Evolutionary conservation across 2,329 filamentous ascomycete genomes (phyloP).

Genomic region (Parastagonospora nodorum): DNA sequence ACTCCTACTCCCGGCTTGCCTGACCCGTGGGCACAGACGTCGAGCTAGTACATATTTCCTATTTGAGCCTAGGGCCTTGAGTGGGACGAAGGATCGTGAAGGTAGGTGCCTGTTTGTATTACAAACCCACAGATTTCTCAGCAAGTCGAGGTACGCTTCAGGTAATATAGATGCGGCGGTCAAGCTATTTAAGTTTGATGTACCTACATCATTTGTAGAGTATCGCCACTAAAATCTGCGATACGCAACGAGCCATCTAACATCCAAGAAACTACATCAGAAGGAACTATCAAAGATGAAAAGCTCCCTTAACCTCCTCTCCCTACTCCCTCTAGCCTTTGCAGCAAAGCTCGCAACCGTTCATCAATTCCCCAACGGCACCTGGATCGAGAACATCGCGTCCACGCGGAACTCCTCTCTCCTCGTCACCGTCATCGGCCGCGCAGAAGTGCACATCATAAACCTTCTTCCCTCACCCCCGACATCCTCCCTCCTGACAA

Average conservation of each 20-base stretch:
- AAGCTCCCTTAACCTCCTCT: not conserved
- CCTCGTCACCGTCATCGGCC: constrained; percentile 40
- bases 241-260: not conserved
- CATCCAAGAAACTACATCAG: no score
- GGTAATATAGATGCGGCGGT: no score
- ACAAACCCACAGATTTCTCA: no score
- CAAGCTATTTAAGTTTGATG: no score
- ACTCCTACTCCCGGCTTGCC: not conserved
- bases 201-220: no score
- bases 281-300: no score
- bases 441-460: constrained; percentile 42
- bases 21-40: not conserved
- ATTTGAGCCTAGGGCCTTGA: not conserved
- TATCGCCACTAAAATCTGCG: not conserved
- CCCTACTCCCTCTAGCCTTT: constrained; percentile 1
- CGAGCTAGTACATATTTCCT: not conserved
- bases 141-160: no score
- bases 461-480: constrained; percentile 30
- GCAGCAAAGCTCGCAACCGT: constrained; percentile 14
- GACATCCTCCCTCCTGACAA: constrained; percentile 27
- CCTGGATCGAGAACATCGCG: constrained; percentile 47
- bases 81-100: no score
- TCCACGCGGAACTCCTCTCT: constrained; percentile 45
- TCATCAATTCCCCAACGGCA: constrained; percentile 31
- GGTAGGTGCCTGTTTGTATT: no score